phyloP scores from a whole-genome alignment of 2,329 filamentous ascomycete species.

The Triangularia verruculosa region DNA sequence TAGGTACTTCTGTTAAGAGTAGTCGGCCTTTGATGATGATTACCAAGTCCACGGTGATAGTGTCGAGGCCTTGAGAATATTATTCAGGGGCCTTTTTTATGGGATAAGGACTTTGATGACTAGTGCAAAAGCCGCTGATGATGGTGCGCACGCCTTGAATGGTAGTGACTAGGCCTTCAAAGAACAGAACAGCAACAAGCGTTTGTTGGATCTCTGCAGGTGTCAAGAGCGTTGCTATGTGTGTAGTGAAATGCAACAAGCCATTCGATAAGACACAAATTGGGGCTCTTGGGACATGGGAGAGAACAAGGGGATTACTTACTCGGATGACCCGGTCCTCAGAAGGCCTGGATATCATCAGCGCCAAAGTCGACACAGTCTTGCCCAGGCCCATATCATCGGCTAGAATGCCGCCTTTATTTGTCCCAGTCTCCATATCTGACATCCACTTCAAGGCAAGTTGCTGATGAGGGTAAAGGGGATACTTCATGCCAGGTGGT shows the following conservation, averaged over 20 bases:
- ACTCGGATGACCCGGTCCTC: neutral
- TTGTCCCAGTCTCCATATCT: constrained; percentile 68
- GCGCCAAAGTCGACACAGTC: constrained; percentile 76
- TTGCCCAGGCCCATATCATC: constrained; percentile 85
- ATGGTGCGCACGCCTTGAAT: neutral
- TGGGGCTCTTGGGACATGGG: neutral
- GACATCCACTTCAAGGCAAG: constrained; percentile 75
- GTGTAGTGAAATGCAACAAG: neutral
- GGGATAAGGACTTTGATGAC: too few species aligned
- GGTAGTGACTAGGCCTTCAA: neutral
- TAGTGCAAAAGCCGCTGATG: too few species aligned
- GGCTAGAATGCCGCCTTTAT: constrained; percentile 73
- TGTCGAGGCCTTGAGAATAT: neutral
- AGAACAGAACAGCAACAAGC: neutral
- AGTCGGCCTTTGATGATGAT: neutral
- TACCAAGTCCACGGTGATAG: neutral
- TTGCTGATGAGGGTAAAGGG: constrained; percentile 78
- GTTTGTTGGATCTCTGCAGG: neutral
- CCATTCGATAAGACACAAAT: neutral
- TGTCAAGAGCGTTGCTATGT: neutral
- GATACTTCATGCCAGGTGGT: constrained; percentile 63
- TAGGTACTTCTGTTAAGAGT: too few species aligned
- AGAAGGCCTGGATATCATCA: constrained; percentile 63
- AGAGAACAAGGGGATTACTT: neutral
- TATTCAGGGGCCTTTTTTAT: too few species aligned